These are phyloP conservation scores for Hemileia vastatrix DNA, from an alignment of 1,284 basidiomycete species.

Conservation along the genomic window DNA sequence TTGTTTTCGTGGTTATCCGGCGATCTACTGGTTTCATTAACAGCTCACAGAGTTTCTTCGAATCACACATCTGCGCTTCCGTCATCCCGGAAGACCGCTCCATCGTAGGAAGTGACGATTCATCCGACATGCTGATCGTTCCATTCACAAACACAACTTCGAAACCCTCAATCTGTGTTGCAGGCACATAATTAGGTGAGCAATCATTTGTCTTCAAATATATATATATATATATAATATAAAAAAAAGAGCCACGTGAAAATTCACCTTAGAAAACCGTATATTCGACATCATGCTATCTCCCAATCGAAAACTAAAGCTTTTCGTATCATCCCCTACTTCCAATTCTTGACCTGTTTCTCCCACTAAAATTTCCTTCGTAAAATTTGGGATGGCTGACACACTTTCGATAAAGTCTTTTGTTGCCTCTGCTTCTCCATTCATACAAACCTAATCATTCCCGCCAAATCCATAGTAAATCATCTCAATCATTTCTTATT, in stretches of 20 bases:
- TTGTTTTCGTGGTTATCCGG: slow-evolving; percentile 16
- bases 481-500: background rate
- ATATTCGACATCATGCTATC: slow-evolving; percentile 71
- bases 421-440: slow-evolving; percentile 60
- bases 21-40: slow-evolving; percentile 14
- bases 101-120: slow-evolving; percentile 53
- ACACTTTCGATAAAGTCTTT: slow-evolving; percentile 67
- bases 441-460: slow-evolving; percentile 86
- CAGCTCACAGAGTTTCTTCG: slow-evolving; percentile 1
- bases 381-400: slow-evolving; percentile 69
- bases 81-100: slow-evolving; percentile 18
- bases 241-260: slow-evolving; percentile 4
- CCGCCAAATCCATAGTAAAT: too few species aligned
- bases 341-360: slow-evolving; percentile 61
- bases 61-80: background rate
- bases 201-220: background rate
- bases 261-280: slow-evolving; percentile 70
- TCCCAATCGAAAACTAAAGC: slow-evolving; percentile 84
- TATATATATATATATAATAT: background rate
- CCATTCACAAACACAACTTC: slow-evolving; percentile 86
- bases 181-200: slow-evolving; percentile 7
- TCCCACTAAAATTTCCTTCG: slow-evolving; percentile 79
- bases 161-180: slow-evolving; percentile 79
- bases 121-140: slow-evolving; percentile 66
- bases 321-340: slow-evolving; percentile 91